phyloP scores from a whole-genome alignment of 306 rosid genomes.

The Quercus aquifolioides region DNA sequence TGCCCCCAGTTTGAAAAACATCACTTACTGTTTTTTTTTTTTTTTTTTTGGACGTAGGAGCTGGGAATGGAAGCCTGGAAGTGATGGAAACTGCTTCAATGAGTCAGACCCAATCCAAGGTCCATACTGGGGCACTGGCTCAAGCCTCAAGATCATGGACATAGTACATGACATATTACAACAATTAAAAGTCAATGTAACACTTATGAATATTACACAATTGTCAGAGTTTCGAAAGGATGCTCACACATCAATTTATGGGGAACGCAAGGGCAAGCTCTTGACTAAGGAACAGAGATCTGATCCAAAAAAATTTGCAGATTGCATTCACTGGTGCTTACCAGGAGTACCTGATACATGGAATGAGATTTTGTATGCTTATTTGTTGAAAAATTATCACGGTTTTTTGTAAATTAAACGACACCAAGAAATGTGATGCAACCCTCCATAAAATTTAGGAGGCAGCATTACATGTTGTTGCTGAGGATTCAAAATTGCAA shows the following conservation, averaged over 20 bases:
- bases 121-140: slow-evolving; percentile 83
- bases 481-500: neutral
- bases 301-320: slow-evolving; percentile 66
- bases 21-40: neutral
- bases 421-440: neutral
- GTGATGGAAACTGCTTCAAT: slow-evolving; percentile 70
- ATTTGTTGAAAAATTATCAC: slow-evolving; percentile 58
- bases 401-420: slow-evolving; percentile 28
- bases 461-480: neutral
- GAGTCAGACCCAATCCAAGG: slow-evolving; percentile 66
- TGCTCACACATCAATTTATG: slow-evolving; percentile 73
- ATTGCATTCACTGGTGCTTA: slow-evolving; percentile 93
- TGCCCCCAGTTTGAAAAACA: neutral
- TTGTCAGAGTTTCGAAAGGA: slow-evolving; percentile 86
- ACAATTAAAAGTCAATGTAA: slow-evolving; percentile 49
- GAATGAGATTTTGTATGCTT: slow-evolving; percentile 75
- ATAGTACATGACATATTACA: slow-evolving; percentile 38
- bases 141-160: slow-evolving; percentile 77
- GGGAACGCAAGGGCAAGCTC: slow-evolving; percentile 82
- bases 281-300: slow-evolving; percentile 74
- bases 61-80: slow-evolving; percentile 89
- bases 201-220: slow-evolving; percentile 72
- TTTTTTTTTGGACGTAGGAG: slow-evolving; percentile 44
- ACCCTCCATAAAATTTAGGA: neutral
- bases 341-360: slow-evolving; percentile 96